Evolutionary conservation across 441 rosid genomes (phyloP).

Genomic region (Gossypium schwendimanii): DNA sequence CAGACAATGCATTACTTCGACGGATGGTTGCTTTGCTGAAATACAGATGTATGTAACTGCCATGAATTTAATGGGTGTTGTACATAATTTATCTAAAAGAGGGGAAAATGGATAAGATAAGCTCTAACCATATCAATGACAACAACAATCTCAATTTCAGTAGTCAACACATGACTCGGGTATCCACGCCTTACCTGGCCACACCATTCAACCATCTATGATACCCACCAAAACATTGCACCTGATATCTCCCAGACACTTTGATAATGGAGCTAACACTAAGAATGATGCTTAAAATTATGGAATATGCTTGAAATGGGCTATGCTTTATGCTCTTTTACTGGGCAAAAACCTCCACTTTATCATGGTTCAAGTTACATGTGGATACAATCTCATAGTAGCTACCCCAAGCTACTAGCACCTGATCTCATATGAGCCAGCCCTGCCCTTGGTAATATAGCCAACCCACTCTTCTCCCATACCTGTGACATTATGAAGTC

Average conservation of each 20-base stretch:
- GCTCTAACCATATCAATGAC: too few relatives aligned
- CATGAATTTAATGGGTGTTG: background rate
- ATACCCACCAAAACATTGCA: background rate
- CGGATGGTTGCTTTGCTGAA: background rate
- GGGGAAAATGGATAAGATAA: too few relatives aligned
- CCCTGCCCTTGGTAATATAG: conserved; percentile 64
- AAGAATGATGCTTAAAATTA: background rate
- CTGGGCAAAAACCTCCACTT: conserved; percentile 21
- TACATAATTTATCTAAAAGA: background rate
- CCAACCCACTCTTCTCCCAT: conserved; percentile 99
- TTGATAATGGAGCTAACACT: background rate
- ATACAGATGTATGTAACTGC: conserved; percentile 4
- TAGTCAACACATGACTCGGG: too few relatives aligned
- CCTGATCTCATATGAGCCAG: conserved; percentile 92
- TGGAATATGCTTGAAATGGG: background rate
- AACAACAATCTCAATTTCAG: background rate
- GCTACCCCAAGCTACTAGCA: conserved; percentile 38
- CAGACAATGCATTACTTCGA: background rate
- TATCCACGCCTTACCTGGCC: too few relatives aligned
- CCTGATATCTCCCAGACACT: background rate
- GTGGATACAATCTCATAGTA: background rate
- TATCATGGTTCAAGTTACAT: conserved; percentile 2
- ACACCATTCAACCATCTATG: too few relatives aligned
- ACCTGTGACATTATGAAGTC: conserved; percentile 39
- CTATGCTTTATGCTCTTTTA: conserved; percentile 21